These are phyloP conservation scores for Xylariaceae sp. DNA, from an alignment of 2,329 filamentous ascomycete genomes.

Conservation along the genomic window DNA sequence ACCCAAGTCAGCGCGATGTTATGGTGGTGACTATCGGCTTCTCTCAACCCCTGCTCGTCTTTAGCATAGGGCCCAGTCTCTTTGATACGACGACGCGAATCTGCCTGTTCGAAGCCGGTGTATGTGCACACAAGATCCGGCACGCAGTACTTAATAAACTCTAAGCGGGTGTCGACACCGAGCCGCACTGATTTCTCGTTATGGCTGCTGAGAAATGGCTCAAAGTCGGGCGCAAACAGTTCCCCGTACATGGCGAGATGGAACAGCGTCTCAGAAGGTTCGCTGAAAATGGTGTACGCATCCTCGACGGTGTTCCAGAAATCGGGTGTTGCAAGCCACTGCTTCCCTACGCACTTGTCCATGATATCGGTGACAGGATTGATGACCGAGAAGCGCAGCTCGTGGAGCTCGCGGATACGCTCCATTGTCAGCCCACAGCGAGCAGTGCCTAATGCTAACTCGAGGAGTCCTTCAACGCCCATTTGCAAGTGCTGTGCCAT, in stretches of 20 bases:
- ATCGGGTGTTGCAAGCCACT: background rate
- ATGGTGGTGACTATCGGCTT: slow-evolving; percentile 43
- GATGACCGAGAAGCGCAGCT: slow-evolving; percentile 13
- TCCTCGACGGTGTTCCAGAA: slow-evolving; percentile 6
- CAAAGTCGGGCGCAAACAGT: slow-evolving; percentile 18
- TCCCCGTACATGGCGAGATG: slow-evolving; percentile 18
- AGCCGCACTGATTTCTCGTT: background rate
- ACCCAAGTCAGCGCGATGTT: slow-evolving; percentile 7
- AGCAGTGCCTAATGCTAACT: slow-evolving; percentile 9
- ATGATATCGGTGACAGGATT: slow-evolving; percentile 12
- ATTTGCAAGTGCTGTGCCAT: slow-evolving; percentile 6
- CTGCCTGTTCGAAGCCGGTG: background rate
- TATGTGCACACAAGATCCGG: slow-evolving; percentile 3
- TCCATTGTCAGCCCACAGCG: slow-evolving; percentile 15
- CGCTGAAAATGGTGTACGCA: slow-evolving; percentile 8
- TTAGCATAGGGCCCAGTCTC: background rate
- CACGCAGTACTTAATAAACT: slow-evolving; percentile 17
- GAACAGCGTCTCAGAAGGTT: slow-evolving; percentile 5
- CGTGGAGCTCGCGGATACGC: slow-evolving; percentile 14
- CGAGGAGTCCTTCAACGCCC: slow-evolving; percentile 15
- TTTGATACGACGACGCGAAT: background rate
- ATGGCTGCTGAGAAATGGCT: slow-evolving; percentile 5
- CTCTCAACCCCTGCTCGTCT: background rate
- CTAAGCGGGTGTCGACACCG: slow-evolving; percentile 10
- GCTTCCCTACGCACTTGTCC: slow-evolving; percentile 6